Evolutionary conservation across 805 yeast species (phyloP).

Genomic region (Myxozyma geophila): DNA sequence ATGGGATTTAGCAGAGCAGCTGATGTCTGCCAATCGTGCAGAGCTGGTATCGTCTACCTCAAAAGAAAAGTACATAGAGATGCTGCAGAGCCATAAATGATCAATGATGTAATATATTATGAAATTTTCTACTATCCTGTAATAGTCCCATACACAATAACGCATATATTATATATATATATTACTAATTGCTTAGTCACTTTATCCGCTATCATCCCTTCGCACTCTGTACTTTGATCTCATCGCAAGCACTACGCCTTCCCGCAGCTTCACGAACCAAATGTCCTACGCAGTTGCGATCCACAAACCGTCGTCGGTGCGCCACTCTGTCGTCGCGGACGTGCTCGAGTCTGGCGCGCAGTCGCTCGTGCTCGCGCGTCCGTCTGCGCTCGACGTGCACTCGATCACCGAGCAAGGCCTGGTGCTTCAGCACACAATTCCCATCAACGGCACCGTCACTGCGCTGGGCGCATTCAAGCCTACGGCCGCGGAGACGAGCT

Average conservation of each 20-base stretch:
- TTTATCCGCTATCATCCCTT: too few relatives aligned
- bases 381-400: constrained; percentile 30
- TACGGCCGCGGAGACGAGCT: constrained; percentile 17
- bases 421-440: constrained; percentile 21
- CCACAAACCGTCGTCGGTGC: constrained; percentile 36
- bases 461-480: constrained; percentile 27
- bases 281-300: constrained; percentile 36
- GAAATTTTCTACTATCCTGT: neutral
- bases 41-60: constrained; percentile 33
- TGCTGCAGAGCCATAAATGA: constrained; percentile 14
- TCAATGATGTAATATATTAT: neutral
- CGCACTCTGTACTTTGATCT: too few relatives aligned
- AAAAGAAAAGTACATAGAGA: constrained; percentile 37
- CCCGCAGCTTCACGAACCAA: too few relatives aligned
- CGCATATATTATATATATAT: too few relatives aligned
- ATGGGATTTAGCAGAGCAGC: constrained; percentile 43
- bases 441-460: constrained; percentile 27
- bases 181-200: too few relatives aligned
- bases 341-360: constrained; percentile 15
- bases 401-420: constrained; percentile 25
- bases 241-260: too few relatives aligned
- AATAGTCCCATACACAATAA: neutral
- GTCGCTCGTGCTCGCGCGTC: constrained; percentile 32
- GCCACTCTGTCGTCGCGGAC: constrained; percentile 35
- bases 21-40: constrained; percentile 33